Percentiles rank a stretch among this genome's conserved stretches.
These are phyloP conservation scores for Lactarius evosmus DNA, from an alignment of 768 basidiomycete genomes.

Conservation along the genomic window DNA sequence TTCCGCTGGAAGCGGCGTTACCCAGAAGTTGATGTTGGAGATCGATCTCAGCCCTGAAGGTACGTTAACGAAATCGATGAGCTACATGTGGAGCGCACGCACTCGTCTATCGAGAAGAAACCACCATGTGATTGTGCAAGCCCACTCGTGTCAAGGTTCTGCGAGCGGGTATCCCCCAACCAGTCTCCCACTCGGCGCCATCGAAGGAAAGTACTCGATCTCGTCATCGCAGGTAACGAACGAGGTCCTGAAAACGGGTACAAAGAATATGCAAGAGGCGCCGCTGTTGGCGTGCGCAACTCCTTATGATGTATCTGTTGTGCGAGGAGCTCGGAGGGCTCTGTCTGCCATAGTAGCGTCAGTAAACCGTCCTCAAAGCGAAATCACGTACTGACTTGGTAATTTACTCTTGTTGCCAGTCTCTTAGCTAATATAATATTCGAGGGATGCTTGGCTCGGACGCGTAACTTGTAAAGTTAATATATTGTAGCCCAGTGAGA, in stretches of 20 bases:
- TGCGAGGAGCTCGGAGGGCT: slow-evolving; percentile 17
- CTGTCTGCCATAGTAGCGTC: slow-evolving; percentile 21
- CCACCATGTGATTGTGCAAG: slow-evolving; percentile 37
- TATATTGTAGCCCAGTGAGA: not conserved
- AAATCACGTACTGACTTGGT: slow-evolving; percentile 36
- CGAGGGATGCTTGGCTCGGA: slow-evolving; percentile 47
- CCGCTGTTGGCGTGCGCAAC: slow-evolving; percentile 12
- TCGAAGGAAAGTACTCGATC: slow-evolving; percentile 48
- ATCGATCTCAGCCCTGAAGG: slow-evolving; percentile 4
- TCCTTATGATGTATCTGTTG: slow-evolving; percentile 9
- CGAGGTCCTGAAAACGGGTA: slow-evolving; percentile 62
- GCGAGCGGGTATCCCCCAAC: slow-evolving; percentile 41
- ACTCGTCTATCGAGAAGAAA: slow-evolving; percentile 40
- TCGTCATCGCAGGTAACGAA: slow-evolving; percentile 47
- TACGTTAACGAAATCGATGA: not conserved
- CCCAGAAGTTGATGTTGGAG: slow-evolving; percentile 14
- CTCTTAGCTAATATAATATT: slow-evolving; percentile 47
- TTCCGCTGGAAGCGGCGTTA: not conserved
- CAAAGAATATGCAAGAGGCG: slow-evolving; percentile 46
- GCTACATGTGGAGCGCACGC: slow-evolving; percentile 12
- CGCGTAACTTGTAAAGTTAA: slow-evolving; percentile 44
- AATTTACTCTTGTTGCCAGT: slow-evolving; percentile 49
- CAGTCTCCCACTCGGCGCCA: slow-evolving; percentile 62
- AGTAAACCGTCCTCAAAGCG: not conserved
- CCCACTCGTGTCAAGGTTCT: slow-evolving; percentile 40